Base-by-base conservation (phyloP, 768 basidiomycete species). In the Gelatoporia subvermispora region DNA sequence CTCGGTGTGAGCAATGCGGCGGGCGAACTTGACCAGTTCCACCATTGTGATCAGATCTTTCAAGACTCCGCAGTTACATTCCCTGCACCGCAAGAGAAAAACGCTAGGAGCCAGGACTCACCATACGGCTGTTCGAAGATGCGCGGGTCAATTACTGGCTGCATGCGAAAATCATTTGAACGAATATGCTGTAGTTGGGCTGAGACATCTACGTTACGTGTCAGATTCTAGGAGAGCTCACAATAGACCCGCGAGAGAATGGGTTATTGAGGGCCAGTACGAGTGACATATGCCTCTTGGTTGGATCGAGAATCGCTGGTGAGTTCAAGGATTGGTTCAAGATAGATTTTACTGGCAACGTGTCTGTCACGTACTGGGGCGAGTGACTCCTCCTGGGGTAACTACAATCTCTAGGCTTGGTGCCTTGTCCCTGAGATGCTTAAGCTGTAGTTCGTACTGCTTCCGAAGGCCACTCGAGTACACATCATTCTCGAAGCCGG, bases 221-320 rank as follows among this genome's bases (percentile, higher is more conserved):
- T 31, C 13, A 31, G 22, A 20, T 39, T n/a, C 20, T 25, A 25
- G 23, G 5, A 47, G 5, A 20, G 44, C 50, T 35, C 37, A 64
- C 61, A 28, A 67, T 60, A 1, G 61, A 60, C 2, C 67, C 66
- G 9, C 61, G 45, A 7, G 58, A 60, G 48, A 63, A 65, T 2
- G 56, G 57, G 42, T 61, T 60, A 35, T 60, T 62, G n/a, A 61
- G 43, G 3, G 49, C 57, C 5, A 31, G 13, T 31, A 31, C 28
- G 7, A 31, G 28, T 31, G 28, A 31, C 28, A 31, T 5, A 31
- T 31, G 28, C 28, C 13, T 31, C 28, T 31, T 31, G 7, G 5
- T 5, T 31, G 28, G 28, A 31, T 31, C 28, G 13, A 31, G 28
- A 13, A 31, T 13, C 28, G 28, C 28, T 31, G 28, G 13, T 13